Evolutionary conservation across 371 early-diverging fungal genomes (phyloP).

Genomic region (Amoeboaphelidium protococcarum): DNA sequence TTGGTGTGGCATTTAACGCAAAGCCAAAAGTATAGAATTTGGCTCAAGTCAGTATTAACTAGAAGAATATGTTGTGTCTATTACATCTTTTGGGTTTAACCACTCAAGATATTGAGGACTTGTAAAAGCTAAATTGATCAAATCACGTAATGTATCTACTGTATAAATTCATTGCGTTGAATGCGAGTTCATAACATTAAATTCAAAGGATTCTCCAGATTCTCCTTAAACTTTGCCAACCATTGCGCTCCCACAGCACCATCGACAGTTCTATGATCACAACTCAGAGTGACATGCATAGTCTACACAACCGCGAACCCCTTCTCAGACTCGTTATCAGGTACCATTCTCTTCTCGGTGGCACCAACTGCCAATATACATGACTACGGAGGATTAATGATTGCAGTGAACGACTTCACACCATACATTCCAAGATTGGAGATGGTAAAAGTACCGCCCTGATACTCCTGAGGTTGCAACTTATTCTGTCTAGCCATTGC

Average conservation of each 20-base stretch:
- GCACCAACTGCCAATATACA: conserved; percentile 82
- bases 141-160: too few species aligned
- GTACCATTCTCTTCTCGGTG: conserved; percentile 48
- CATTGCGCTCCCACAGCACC: conserved; percentile 84
- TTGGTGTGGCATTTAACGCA: conserved; percentile 97
- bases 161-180: too few species aligned
- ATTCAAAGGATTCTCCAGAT: conserved; percentile 81
- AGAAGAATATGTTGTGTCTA: conserved; percentile 52
- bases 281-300: conserved; percentile 70
- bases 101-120: conserved; percentile 15
- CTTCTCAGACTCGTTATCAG: conserved; percentile 29
- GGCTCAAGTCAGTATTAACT: conserved; percentile 71
- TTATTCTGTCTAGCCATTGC: conserved; percentile 60
- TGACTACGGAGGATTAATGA: conserved; percentile 90
- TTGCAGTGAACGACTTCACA: conserved; percentile 77
- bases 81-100: conserved; percentile 24
- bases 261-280: conserved; percentile 90
- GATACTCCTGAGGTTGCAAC: conserved; percentile 82
- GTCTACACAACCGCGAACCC: conserved; percentile 31
- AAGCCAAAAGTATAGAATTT: conserved; percentile 80
- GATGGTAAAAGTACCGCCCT: conserved; percentile 88
- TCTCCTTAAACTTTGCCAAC: conserved; percentile 68
- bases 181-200: conserved; percentile 42
- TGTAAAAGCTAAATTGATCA: too few species aligned
- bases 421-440: conserved; percentile 96